Evolutionary conservation across 257 asterid genomes (phyloP), one percentile per base, ranked within the genome.

Genomic region (Oldenlandia corymbosa): DNA sequence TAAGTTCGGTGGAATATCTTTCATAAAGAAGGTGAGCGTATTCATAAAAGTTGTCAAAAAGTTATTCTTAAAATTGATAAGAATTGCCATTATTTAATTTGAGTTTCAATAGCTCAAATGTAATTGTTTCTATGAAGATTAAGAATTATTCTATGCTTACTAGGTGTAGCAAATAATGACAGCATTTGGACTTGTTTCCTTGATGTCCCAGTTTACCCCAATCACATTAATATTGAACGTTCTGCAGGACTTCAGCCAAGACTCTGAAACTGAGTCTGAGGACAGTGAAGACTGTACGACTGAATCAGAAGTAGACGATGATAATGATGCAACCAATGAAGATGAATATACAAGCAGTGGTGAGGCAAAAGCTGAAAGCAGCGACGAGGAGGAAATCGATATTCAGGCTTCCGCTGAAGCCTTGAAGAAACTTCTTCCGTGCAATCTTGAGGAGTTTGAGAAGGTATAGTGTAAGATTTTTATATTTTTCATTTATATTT

Each of bases 301-400:
- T 20, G 96, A 93, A 56, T 87, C 96, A 56, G 99, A 93, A 76
- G 68, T 23, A 41, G 99, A 89, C 64, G 96, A 87, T 66, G 92
- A 81, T 66, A 87, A 83, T 72, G 86, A 79, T 67, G 90, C 79
- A 46, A 79, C 77, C 71, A 89, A 92, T 60, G 96, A 84, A 68
- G 99, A 85, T 65, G 95, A 87, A 48, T 82, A 82, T 82, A 69
- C 91, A 57, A 89, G 94, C 78, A 82, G 91, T 57, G 78, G 82
- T 5, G 97, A 87, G 74, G 78, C 78, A 56, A 85, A 65, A 76
- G 58, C 87, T 3, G 94, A 83, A 67, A 83, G 81, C 66, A 91
- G 95, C 74, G 99, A 85, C 39, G 86, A 88, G 62, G 98, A 90
- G 55, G 97, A 85, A 58, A 76, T 70, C 71, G 88, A 83, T 77